Evolutionary conservation across 805 yeast species (phyloP).

Genomic region (Spathaspora arborariae): DNA sequence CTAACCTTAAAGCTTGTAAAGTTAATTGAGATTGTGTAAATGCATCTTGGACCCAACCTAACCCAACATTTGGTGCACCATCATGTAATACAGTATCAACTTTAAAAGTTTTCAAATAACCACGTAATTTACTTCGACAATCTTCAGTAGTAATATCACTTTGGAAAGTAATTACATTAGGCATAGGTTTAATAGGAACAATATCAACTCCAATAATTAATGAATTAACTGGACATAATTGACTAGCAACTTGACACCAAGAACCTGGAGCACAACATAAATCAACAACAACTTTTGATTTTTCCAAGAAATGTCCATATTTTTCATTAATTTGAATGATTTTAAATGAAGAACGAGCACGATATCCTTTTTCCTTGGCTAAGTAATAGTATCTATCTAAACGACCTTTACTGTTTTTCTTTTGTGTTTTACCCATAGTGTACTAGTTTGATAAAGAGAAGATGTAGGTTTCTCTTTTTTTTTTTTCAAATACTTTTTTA

Average conservation of each 20-base stretch:
- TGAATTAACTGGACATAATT: conserved; percentile 87
- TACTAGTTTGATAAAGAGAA: background rate
- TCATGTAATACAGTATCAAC: conserved; percentile 98
- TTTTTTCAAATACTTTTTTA: too few relatives aligned
- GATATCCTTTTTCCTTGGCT: conserved; percentile 96
- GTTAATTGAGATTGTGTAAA: conserved; percentile 96
- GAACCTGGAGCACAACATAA: conserved; percentile 97
- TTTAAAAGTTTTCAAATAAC: conserved; percentile 97
- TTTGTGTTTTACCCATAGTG: conserved; percentile 84
- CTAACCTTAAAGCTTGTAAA: conserved; percentile 86
- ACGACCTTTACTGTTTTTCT: conserved; percentile 98
- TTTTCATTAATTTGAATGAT: conserved; percentile 93
- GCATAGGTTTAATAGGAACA: conserved; percentile 95
- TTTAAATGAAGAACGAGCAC: conserved; percentile 98
- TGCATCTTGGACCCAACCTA: conserved; percentile 99
- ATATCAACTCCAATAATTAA: conserved; percentile 98
- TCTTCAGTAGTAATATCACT: conserved; percentile 98
- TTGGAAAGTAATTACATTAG: conserved; percentile 90
- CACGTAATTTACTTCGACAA: conserved; percentile 90
- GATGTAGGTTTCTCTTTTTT: background rate
- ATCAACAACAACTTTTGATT: conserved; percentile 94
- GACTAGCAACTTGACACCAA: conserved; percentile 99
- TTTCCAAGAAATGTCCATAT: conserved; percentile 90
- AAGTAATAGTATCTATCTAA: conserved; percentile 93
- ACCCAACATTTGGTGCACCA: conserved; percentile 99